Conservation (phyloP, 1,139 yeast genomes). For the Candida albicans region DNA sequence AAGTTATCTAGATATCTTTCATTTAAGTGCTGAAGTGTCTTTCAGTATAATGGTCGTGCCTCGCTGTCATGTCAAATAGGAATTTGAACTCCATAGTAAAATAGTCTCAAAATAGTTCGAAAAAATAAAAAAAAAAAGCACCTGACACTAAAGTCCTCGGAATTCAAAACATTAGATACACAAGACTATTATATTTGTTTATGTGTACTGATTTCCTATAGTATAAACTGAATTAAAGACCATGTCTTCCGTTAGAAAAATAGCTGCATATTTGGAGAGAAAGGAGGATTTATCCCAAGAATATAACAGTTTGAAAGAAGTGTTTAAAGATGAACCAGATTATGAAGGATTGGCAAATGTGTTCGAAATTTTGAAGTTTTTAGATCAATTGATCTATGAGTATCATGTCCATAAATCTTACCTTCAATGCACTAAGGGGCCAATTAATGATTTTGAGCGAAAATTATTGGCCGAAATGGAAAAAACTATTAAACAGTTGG, state of each 20-base stretch:
- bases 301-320: conserved; percentile 19
- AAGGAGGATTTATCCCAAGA: conserved; percentile 17
- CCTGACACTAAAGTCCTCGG: too few species aligned
- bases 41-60: too few species aligned
- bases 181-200: too few species aligned
- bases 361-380: conserved; percentile 20
- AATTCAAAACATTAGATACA: too few species aligned
- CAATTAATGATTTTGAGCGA: conserved; percentile 9
- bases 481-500: conserved; percentile 17
- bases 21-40: too few species aligned
- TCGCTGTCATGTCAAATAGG: too few species aligned
- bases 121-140: too few species aligned
- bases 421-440: conserved; percentile 13
- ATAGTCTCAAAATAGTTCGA: too few species aligned
- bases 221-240: too few species aligned
- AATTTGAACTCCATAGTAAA: too few species aligned
- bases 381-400: conserved; percentile 27
- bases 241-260: conserved; percentile 16
- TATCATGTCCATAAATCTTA: conserved; percentile 21
- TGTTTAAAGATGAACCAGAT: conserved; percentile 15
- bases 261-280: conserved; percentile 22
- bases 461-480: conserved; percentile 11
- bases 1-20: too few species aligned
- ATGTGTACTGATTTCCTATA: too few species aligned
- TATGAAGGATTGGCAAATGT: conserved; percentile 14